Evolutionary conservation across 108 stramenopile species (phyloP).

Genomic region (Skeletonema potamos): DNA sequence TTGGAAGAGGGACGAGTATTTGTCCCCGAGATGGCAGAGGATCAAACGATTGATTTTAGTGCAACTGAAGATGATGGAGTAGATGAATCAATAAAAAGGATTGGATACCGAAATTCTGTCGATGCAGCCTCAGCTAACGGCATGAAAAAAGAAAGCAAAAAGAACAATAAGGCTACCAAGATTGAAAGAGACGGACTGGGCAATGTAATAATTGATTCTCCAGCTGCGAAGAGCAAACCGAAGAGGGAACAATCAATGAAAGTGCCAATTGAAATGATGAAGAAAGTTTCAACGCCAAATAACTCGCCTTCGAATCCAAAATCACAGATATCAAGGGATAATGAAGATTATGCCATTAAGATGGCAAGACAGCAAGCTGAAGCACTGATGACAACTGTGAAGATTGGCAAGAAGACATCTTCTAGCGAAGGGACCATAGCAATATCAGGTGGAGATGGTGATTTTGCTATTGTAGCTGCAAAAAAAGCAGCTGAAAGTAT

Average conservation of each 20-base stretch:
- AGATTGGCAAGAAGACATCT: slow-evolving; percentile 16
- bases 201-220: slow-evolving; percentile 50
- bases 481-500: slow-evolving; percentile 36
- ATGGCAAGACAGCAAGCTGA: slow-evolving; percentile 34
- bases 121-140: slow-evolving; percentile 31
- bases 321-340: neutral
- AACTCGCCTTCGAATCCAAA: neutral
- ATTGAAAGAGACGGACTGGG: slow-evolving; percentile 29
- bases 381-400: slow-evolving; percentile 39
- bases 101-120: slow-evolving; percentile 46
- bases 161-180: slow-evolving; percentile 6
- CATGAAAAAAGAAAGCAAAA: neutral
- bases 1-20: slow-evolving; percentile 61
- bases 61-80: slow-evolving; percentile 14
- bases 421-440: slow-evolving; percentile 18
- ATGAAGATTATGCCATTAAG: slow-evolving; percentile 49
- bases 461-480: slow-evolving; percentile 75
- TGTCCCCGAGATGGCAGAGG: slow-evolving; percentile 29
- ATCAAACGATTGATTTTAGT: slow-evolving; percentile 4
- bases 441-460: slow-evolving; percentile 38
- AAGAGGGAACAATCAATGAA: neutral
- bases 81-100: slow-evolving; percentile 26
- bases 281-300: neutral
- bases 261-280: neutral
- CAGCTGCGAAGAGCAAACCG: neutral